Evolutionary conservation across 2,329 filamentous ascomycete species (phyloP), one percentile per base, ranked within the genome.

Genomic region (Aureobasidium melanogenum): DNA sequence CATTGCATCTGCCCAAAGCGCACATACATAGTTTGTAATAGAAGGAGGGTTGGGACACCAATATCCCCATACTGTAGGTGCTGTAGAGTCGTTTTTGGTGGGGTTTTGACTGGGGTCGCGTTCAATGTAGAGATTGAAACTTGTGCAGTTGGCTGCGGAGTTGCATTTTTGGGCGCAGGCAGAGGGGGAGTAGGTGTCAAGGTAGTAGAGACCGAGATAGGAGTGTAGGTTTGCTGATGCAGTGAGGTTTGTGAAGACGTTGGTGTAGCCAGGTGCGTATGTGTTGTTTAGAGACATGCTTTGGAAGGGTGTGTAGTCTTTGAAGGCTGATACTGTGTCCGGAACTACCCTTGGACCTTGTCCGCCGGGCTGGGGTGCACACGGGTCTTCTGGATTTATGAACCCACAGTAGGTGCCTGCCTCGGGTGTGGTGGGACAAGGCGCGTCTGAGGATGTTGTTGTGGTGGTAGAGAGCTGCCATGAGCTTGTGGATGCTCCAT

Each of bases 401-500:
- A 73, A 74, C 30, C 72, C 72, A 51, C 72, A 72, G 67, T 68
- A 72, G 7, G 70, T 73, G 22, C 71, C 70, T 10, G 64, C 64
- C 60, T 73, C 71, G 19, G 67, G 67, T 14, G 65, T 64, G 2
- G 67, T 71, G 1, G 68, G 62, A 60, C 70, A 72, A 22, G 67
- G 57, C 9, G 67, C 62, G 19, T 60, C 63, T n/a, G 69, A 66
- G 17, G 68, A 69, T 56, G 65, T 66, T 26, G 65, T 66, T 17
- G 58, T 28, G 24, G 66, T 66, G 12, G 60, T 59, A 58, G 63
- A 19, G 22, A 26, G 8, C 12, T 51, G 41, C 15, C 4, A 5
- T n/a, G 43, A 43, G n/a, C n/a, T 50, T 4, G 34, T 32, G 30
- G 32, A 32, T 32, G 32, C 22, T 15, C 12, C 32, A 15, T 28